These are phyloP conservation scores for Acacia confusa DNA, from an alignment of 306 rosid genomes.

Conservation along the genomic window DNA sequence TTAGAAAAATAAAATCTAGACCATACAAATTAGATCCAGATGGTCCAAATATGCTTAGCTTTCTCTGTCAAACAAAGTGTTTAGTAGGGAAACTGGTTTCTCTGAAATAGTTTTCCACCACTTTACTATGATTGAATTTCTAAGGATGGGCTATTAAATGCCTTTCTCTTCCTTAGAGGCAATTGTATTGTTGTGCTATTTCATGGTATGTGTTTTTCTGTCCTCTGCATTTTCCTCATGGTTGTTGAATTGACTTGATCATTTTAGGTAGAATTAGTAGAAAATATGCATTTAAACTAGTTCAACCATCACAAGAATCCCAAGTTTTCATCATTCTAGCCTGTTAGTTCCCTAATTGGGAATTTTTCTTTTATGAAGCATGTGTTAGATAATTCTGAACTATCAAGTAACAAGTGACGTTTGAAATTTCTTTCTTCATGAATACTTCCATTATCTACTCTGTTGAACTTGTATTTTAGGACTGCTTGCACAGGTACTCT, in stretches of 20 bases:
- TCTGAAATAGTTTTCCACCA: slow-evolving; percentile 6
- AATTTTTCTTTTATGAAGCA: no score
- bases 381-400: neutral
- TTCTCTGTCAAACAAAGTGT: no score
- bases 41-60: no score
- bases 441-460: neutral
- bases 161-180: neutral
- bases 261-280: neutral
- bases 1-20: no score
- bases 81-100: neutral
- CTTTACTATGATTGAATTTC: neutral
- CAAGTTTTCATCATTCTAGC: neutral
- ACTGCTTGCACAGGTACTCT: neutral
- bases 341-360: neutral
- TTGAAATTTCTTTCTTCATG: neutral
- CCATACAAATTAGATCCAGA: no score
- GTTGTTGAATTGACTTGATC: slow-evolving; percentile 11
- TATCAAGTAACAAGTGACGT: no score
- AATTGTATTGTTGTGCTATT: neutral
- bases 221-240: neutral
- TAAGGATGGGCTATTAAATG: neutral
- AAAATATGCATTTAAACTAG: neutral
- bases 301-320: neutral
- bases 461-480: neutral
- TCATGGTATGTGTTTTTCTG: neutral